phyloP scores from a whole-genome alignment of 129 eudicot genomes.

The Ambrosia trifida region DNA sequence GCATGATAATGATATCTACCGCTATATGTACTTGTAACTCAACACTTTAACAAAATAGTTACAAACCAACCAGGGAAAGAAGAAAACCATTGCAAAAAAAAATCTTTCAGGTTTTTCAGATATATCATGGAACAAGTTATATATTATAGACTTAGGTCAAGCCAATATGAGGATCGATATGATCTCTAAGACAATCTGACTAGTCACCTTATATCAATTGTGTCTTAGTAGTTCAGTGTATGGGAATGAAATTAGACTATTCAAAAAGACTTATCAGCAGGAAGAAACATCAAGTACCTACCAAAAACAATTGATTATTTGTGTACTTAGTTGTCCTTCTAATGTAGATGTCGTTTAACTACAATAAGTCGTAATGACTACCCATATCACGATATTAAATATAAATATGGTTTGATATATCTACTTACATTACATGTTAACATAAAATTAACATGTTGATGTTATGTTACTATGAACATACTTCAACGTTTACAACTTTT shows the following conservation, averaged over 20 bases:
- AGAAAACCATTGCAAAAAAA: not conserved
- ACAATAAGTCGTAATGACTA: no score
- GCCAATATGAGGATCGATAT: not conserved
- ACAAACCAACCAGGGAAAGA: not conserved
- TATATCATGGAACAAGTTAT: no score
- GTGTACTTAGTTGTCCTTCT: no score
- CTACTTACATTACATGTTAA: no score
- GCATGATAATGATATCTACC: not conserved
- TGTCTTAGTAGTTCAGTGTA: not conserved
- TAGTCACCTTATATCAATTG: not conserved
- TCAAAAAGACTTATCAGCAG: not conserved
- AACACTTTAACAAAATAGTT: not conserved
- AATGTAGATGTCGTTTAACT: no score
- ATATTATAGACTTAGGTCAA: not conserved
- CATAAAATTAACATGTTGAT: no score
- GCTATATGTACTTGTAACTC: not conserved
- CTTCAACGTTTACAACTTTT: no score
- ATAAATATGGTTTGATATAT: no score
- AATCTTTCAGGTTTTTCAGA: not conserved
- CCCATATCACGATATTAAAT: no score
- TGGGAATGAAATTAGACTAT: not conserved
- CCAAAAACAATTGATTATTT: not conserved
- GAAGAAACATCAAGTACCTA: not conserved
- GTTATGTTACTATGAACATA: no score
- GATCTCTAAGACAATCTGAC: not conserved